Conservation (phyloP, 768 basidiomycete species). For the Lentinus brumalis region DNA sequence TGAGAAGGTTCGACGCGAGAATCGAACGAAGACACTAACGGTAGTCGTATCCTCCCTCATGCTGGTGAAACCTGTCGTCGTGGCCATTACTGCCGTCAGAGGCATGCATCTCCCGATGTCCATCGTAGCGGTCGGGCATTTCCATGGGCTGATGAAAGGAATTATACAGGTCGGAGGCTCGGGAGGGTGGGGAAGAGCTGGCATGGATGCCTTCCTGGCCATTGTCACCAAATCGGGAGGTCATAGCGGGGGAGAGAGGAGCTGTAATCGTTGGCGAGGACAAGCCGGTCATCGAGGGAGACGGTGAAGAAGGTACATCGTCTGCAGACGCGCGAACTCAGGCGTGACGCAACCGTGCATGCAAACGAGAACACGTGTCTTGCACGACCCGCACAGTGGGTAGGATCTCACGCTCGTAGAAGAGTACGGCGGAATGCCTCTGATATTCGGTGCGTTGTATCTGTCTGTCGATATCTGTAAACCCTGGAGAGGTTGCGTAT, state of each 20-base stretch:
- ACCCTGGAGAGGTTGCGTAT: too few species aligned
- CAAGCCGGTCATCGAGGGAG: slow-evolving; percentile 7
- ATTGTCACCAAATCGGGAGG: slow-evolving; percentile 54
- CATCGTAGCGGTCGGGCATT: slow-evolving; percentile 42
- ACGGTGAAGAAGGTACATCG: neutral
- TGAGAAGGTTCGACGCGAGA: neutral
- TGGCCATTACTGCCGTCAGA: slow-evolving; percentile 69
- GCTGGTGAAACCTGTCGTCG: slow-evolving; percentile 63
- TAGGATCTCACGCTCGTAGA: too few species aligned
- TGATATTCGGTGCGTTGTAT: too few species aligned
- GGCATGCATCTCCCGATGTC: slow-evolving; percentile 61
- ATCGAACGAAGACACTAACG: slow-evolving; percentile 37
- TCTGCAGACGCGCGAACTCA: neutral
- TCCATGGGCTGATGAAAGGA: slow-evolving; percentile 51
- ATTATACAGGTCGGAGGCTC: slow-evolving; percentile 57
- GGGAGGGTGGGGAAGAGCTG: slow-evolving; percentile 58
- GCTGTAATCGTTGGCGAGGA: slow-evolving; percentile 16
- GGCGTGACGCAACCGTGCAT: neutral
- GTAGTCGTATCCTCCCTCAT: slow-evolving; percentile 66
- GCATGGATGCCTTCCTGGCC: slow-evolving; percentile 66
- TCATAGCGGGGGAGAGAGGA: slow-evolving; percentile 37
- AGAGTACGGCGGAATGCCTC: too few species aligned
- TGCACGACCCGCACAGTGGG: too few species aligned
- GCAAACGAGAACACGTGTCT: neutral
- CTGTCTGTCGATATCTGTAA: too few species aligned